Conservation (phyloP, 345 rosid genomes). For the Mallotus nudiflorus region DNA sequence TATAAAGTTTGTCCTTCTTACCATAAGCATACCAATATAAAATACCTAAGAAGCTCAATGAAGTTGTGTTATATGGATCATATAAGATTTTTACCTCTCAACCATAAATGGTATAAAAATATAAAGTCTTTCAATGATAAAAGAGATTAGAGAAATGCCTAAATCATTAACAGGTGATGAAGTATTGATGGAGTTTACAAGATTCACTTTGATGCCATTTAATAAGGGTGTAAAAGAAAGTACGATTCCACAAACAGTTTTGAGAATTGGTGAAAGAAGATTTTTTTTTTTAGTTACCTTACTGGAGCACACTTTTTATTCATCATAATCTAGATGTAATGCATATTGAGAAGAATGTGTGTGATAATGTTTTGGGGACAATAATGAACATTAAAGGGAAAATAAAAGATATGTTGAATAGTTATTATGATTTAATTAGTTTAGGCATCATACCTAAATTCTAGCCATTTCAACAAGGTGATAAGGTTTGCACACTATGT, state of each 20-base stretch:
- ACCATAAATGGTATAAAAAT: neutral
- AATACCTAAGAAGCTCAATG: neutral
- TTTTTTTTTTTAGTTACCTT: slow-evolving; percentile 13
- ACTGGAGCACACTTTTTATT: neutral
- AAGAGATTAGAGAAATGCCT: neutral
- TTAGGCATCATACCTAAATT: too few species aligned
- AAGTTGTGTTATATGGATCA: too few species aligned
- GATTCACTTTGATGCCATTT: neutral
- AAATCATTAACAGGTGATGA: neutral
- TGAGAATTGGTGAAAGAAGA: neutral
- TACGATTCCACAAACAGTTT: too few species aligned
- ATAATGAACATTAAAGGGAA: slow-evolving; percentile 8
- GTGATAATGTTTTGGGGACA: slow-evolving; percentile 1
- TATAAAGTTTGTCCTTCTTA: neutral
- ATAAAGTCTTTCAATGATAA: neutral
- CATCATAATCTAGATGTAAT: too few species aligned
- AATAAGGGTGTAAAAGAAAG: too few species aligned
- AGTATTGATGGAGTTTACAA: neutral
- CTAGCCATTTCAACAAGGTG: neutral
- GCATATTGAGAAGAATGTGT: slow-evolving; percentile 18
- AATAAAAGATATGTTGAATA: slow-evolving; percentile 5
- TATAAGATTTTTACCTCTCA: neutral
- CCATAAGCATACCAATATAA: neutral
- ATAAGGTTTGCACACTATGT: neutral
- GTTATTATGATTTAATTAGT: neutral